Percentiles rank a stretch among this genome's conserved stretches.
These are phyloP conservation scores for Leccinum broughii DNA, from an alignment of 768 basidiomycete species.

Conservation along the genomic window DNA sequence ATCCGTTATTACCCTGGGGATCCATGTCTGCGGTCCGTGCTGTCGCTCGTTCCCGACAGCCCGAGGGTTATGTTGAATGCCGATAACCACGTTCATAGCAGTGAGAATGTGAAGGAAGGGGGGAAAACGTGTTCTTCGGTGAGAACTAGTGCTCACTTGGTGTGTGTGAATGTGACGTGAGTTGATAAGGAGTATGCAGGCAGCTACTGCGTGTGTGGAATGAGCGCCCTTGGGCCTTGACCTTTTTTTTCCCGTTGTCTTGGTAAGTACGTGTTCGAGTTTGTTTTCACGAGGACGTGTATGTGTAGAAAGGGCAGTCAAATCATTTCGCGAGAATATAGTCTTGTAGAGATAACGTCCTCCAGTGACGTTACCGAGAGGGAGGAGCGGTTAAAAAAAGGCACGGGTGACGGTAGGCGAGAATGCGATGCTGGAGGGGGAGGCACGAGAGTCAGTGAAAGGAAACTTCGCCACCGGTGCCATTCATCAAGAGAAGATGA, in stretches of 20 bases:
- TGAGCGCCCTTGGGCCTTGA: too few relatives aligned
- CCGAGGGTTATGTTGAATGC: neutral
- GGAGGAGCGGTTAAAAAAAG: neutral
- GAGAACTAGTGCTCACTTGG: neutral
- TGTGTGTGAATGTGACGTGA: neutral
- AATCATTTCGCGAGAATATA: neutral
- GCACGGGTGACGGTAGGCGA: neutral
- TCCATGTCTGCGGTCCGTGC: neutral
- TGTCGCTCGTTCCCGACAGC: neutral
- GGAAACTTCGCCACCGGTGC: neutral
- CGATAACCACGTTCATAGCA: neutral
- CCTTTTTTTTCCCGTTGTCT: neutral
- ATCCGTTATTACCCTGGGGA: neutral
- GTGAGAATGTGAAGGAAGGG: neutral
- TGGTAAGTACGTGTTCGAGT: neutral
- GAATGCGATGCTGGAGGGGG: neutral
- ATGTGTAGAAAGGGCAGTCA: neutral
- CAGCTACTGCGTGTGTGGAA: neutral
- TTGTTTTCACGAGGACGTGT: neutral
- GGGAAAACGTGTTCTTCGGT: neutral
- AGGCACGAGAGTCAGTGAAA: neutral
- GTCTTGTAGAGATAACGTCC: neutral
- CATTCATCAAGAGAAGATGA: too few relatives aligned
- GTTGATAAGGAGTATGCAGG: neutral
- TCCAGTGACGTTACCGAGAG: neutral